Conservation (phyloP, 1,284 basidiomycete species). For the Ceratobasidium sp. region DNA sequence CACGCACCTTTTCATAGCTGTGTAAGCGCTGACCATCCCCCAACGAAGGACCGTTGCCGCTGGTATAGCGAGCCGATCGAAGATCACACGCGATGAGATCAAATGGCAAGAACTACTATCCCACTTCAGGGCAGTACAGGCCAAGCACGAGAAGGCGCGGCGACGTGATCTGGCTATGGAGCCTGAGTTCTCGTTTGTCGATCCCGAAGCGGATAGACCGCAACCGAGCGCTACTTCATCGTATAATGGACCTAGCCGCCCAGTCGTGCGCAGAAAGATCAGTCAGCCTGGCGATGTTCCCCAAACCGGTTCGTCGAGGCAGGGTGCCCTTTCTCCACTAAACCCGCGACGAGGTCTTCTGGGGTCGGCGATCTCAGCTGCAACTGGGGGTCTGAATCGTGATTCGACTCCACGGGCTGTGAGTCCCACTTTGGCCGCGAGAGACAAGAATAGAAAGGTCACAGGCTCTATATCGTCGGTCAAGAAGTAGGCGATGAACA, state of each 20-base stretch:
- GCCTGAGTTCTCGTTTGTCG: conserved; percentile 33
- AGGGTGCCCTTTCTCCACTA: conserved; percentile 37
- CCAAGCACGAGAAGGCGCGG: conserved; percentile 85
- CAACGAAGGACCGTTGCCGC: conserved; percentile 11
- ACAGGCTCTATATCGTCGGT: not conserved
- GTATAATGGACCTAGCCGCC: conserved; percentile 10
- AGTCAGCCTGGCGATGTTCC: conserved; percentile 25
- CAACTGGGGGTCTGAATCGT: conserved; percentile 7
- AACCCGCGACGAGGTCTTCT: conserved; percentile 34
- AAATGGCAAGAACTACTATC: conserved; percentile 91
- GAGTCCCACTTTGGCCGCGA: conserved; percentile 30
- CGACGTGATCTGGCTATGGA: conserved; percentile 51
- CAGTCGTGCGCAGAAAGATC: conserved; percentile 8
- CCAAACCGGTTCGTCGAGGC: conserved; percentile 6
- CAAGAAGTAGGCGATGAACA: conserved; percentile 17
- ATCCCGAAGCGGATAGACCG: not conserved
- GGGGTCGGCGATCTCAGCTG: conserved; percentile 29
- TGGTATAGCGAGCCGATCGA: conserved; percentile 62
- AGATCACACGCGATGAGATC: conserved; percentile 83
- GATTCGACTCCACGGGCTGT: not conserved
- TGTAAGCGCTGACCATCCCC: not conserved
- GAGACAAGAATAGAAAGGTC: conserved; percentile 23
- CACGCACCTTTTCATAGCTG: conserved; percentile 45
- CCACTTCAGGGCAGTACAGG: conserved; percentile 85
- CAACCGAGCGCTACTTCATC: not conserved